Conservation (phyloP, 129 eudicot genomes). For the Flaveria sonorensis region DNA sequence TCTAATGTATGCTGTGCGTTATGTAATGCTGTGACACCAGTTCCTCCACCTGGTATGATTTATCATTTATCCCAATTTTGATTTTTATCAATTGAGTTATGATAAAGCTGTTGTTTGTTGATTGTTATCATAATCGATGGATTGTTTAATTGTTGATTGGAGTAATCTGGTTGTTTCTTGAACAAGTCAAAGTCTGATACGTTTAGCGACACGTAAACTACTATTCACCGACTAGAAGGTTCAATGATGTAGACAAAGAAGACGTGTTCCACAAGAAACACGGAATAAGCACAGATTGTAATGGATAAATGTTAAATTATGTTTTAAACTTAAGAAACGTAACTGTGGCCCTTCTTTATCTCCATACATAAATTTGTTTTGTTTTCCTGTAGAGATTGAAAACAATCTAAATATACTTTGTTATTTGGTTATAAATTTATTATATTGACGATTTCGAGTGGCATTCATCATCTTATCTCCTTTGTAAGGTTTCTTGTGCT, state of each 20-base stretch:
- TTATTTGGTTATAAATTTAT: neutral
- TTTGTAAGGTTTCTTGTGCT: constrained; percentile 20
- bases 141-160: neutral
- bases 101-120: neutral
- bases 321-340: no score
- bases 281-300: constrained; percentile 13
- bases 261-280: constrained; percentile 13
- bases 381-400: constrained; percentile 5
- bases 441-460: neutral
- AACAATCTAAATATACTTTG: no score
- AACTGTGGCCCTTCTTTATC: no score
- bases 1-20: constrained; percentile 75
- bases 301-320: constrained; percentile 3
- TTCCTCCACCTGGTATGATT: constrained; percentile 65
- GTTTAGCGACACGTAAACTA: constrained; percentile 12
- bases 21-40: constrained; percentile 72
- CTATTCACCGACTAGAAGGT: constrained; percentile 7
- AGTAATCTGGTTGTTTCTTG: constrained; percentile 4
- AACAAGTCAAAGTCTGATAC: constrained; percentile 25
- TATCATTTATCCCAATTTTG: neutral
- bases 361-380: no score
- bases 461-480: constrained; percentile 7
- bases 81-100: neutral
- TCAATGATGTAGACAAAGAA: constrained; percentile 5
- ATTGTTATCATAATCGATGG: neutral